Conservation (phyloP, 2,329 filamentous ascomycete species). For the Fusarium denticulatum region DNA sequence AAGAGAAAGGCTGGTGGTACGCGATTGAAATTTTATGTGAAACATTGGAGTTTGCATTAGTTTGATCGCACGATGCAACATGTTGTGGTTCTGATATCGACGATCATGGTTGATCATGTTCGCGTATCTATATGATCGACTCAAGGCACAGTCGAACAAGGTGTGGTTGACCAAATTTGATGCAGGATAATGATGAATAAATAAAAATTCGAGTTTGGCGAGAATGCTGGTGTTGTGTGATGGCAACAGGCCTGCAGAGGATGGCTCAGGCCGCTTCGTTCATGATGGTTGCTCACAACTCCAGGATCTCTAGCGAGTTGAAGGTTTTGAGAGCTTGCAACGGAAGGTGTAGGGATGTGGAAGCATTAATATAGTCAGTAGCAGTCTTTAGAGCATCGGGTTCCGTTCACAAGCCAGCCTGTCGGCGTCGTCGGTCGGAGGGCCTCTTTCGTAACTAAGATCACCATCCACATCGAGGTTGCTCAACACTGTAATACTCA, state of each 20-base stretch:
- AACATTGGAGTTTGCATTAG: neutral
- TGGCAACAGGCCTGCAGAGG: neutral
- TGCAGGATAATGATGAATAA: no score
- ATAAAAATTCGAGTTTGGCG: neutral
- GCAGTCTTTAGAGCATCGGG: neutral
- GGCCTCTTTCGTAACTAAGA: neutral
- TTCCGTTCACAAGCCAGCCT: neutral
- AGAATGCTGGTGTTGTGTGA: neutral
- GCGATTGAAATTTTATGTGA: neutral
- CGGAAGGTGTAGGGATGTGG: fast-evolving
- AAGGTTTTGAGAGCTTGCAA: neutral
- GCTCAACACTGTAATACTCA: neutral
- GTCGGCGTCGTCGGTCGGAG: neutral
- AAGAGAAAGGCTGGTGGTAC: neutral
- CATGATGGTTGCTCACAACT: neutral
- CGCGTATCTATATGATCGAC: neutral
- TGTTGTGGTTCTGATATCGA: neutral
- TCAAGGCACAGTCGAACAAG: no score
- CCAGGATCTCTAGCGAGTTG: neutral
- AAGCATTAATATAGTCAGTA: neutral
- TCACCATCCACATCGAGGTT: neutral
- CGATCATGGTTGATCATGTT: neutral
- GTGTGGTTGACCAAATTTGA: neutral
- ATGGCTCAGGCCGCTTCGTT: neutral
- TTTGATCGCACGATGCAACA: neutral